Evolutionary conservation across 2,329 filamentous ascomycete genomes (phyloP).

Genomic region (Monosporascus cannonballus): DNA sequence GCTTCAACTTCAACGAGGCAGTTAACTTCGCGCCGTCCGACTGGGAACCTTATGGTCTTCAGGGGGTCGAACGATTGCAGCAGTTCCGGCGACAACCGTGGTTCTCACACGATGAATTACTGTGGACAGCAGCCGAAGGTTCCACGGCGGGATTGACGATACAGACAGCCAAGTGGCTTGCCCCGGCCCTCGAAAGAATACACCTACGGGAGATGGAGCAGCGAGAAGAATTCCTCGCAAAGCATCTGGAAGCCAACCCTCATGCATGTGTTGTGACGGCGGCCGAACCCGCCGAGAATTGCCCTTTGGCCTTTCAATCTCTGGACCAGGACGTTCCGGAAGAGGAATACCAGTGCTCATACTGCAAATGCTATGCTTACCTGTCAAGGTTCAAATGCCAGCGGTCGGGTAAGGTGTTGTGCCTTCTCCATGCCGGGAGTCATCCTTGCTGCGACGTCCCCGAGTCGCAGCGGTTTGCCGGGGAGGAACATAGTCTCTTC

Average conservation of each 20-base stretch:
- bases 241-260: conserved; percentile 50
- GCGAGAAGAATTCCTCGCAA: conserved; percentile 61
- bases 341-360: conserved; percentile 85
- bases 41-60: conserved; percentile 88
- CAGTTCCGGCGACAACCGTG: conserved; percentile 87
- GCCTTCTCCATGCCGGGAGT: conserved; percentile 72
- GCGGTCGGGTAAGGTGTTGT: conserved; percentile 74
- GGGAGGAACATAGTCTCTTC: conserved; percentile 65
- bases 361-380: conserved; percentile 90
- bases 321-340: conserved; percentile 75
- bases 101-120: conserved; percentile 92
- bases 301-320: conserved; percentile 55
- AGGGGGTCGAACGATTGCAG: conserved; percentile 79
- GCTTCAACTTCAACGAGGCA: conserved; percentile 98
- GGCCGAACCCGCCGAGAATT: conserved; percentile 42
- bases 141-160: conserved; percentile 66
- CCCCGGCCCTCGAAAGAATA: conserved; percentile 76
- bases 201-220: conserved; percentile 65
- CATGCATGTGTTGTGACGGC: conserved; percentile 50
- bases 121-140: conserved; percentile 82
- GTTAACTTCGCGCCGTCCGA: conserved; percentile 95
- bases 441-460: conserved; percentile 72
- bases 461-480: conserved; percentile 61
- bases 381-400: conserved; percentile 85
- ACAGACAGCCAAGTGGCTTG: conserved; percentile 90